These are phyloP conservation scores for Aspergillus incahuasiensis DNA, from an alignment of 495 filamentous ascomycete genomes.

Conservation along the genomic window DNA sequence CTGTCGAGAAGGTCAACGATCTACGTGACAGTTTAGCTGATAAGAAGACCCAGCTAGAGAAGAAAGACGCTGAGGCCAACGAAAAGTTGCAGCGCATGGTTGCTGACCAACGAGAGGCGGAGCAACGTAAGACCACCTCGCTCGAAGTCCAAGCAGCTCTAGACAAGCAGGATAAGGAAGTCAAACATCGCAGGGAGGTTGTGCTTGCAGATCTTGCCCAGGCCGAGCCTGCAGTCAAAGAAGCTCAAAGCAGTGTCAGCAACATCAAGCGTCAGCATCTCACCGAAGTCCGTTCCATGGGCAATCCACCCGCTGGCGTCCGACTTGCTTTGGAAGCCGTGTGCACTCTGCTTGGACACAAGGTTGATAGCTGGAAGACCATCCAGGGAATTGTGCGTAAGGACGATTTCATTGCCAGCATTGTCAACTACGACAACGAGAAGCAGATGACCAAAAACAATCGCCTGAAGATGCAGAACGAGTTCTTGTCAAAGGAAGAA, in stretches of 20 bases:
- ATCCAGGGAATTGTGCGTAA: constrained; percentile 82
- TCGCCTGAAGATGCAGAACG: constrained; percentile 83
- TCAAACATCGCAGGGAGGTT: constrained; percentile 75
- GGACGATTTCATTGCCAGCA: constrained; percentile 97
- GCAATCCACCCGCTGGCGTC: constrained; percentile 82
- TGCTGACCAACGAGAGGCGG: constrained; percentile 91
- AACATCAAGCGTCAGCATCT: constrained; percentile 97
- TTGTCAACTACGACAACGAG: constrained; percentile 96
- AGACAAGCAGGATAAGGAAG: constrained; percentile 85
- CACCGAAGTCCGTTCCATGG: constrained; percentile 96
- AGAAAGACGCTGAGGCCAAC: constrained; percentile 91
- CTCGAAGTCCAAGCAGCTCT: constrained; percentile 82
- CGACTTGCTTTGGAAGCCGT: constrained; percentile 91
- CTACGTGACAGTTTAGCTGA: constrained; percentile 82
- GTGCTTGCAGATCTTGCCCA: constrained; percentile 83
- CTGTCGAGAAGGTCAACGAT: constrained; percentile 95
- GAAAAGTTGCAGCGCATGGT: constrained; percentile 97
- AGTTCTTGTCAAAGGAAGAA: constrained; percentile 85
- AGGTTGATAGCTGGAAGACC: constrained; percentile 81
- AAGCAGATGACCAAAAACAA: constrained; percentile 82
- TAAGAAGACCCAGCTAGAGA: constrained; percentile 89
- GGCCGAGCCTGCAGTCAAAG: constrained; percentile 88
- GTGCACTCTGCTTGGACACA: constrained; percentile 89
- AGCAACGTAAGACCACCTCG: constrained; percentile 81
- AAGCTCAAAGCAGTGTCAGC: constrained; percentile 91